phyloP scores from a whole-genome alignment of 805 yeast genomes.

The Saturnispora sekii region DNA sequence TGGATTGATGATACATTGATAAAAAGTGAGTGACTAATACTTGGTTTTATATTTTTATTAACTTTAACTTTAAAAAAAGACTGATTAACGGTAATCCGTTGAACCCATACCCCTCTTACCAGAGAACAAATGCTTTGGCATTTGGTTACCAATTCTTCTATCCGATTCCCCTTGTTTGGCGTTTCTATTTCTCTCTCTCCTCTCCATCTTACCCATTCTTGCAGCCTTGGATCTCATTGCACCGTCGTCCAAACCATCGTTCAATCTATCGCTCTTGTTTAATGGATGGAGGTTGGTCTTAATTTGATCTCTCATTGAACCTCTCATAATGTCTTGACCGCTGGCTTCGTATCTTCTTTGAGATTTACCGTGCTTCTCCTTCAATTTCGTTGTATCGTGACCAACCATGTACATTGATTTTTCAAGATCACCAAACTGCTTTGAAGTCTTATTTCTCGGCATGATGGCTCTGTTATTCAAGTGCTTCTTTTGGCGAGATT shows the following conservation, averaged over 20 bases:
- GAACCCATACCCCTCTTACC: conserved; percentile 97
- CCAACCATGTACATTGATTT: conserved; percentile 84
- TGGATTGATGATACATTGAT: conserved; percentile 21
- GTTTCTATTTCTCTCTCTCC: conserved; percentile 85
- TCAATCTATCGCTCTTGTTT: conserved; percentile 68
- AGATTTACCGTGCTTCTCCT: conserved; percentile 27
- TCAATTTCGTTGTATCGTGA: conserved; percentile 66
- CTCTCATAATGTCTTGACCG: conserved; percentile 75
- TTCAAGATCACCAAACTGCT: conserved; percentile 72
- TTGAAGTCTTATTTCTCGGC: conserved; percentile 83
- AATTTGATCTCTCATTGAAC: conserved; percentile 11
- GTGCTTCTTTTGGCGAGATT: conserved; percentile 78
- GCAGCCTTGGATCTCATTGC: conserved; percentile 75
- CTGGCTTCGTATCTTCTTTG: conserved; percentile 28
- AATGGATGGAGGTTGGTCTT: conserved; percentile 27
- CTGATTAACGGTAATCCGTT: conserved; percentile 67
- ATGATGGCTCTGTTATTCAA: conserved; percentile 77
- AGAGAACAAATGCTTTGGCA: conserved; percentile 89
- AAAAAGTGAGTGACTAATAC: background rate
- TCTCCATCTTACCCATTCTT: conserved; percentile 77
- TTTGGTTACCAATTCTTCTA: conserved; percentile 72
- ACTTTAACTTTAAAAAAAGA: background rate
- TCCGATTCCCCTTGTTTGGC: conserved; percentile 96
- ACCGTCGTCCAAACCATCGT: conserved; percentile 80
- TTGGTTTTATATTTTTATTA: background rate